Conservation (phyloP, 257 asterid species). For the Ocimum tenuiflorum region DNA sequence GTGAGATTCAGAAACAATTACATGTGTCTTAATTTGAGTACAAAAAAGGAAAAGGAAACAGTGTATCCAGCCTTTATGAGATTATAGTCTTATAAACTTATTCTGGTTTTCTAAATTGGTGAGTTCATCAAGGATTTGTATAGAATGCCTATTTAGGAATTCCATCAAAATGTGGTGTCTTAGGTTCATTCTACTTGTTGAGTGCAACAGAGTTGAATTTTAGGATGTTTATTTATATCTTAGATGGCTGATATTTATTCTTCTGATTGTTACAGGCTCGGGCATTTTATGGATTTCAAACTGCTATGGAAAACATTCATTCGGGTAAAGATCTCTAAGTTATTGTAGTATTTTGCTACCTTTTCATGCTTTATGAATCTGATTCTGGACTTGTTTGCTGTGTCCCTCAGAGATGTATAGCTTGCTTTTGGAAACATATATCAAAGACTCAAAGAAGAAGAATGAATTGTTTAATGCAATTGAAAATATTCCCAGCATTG, state of each 20-base stretch:
- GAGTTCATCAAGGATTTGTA: not conserved
- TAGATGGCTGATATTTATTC: slow-evolving; percentile 15
- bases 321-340: slow-evolving; percentile 45
- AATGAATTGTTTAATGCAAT: slow-evolving; percentile 54
- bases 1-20: too few species aligned
- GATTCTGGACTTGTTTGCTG: slow-evolving; percentile 17
- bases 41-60: not conserved
- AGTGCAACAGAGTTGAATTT: not conserved
- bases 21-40: too few species aligned
- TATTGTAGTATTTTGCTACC: not conserved
- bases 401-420: slow-evolving; percentile 68
- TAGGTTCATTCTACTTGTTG: not conserved
- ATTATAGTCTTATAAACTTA: too few species aligned
- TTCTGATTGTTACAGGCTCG: slow-evolving; percentile 47
- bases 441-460: slow-evolving; percentile 67
- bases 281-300: slow-evolving; percentile 85
- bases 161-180: not conserved
- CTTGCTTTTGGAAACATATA: slow-evolving; percentile 74
- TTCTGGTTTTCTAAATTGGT: not conserved
- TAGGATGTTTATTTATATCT: not conserved
- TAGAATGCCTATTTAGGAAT: not conserved
- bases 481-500: slow-evolving; percentile 59
- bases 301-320: slow-evolving; percentile 75
- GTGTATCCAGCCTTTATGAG: not conserved
- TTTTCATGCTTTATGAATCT: slow-evolving; percentile 17